These are phyloP conservation scores for Lolium rigidum DNA, from an alignment of 176 grass and related monocot species.

Conservation along the genomic window DNA sequence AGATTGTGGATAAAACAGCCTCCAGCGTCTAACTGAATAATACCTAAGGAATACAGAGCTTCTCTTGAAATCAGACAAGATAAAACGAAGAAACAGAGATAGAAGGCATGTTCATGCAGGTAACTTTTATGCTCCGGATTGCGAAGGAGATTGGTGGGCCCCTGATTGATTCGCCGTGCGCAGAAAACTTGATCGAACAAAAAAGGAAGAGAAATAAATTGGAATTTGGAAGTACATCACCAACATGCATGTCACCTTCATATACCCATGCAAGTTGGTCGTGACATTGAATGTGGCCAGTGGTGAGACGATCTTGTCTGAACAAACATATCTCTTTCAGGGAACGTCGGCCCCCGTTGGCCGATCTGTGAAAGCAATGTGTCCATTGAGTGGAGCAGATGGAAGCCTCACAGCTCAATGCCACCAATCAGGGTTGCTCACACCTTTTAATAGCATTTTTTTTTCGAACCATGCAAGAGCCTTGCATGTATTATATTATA, in stretches of 20 bases:
- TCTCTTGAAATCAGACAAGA: not conserved
- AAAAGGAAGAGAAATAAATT: not conserved
- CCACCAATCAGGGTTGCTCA: not conserved
- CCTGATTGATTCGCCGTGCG: not conserved
- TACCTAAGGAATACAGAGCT: not conserved
- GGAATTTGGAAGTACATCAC: slow-evolving; percentile 13
- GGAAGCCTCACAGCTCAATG: not conserved
- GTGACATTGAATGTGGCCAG: not conserved
- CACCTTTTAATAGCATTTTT: not conserved
- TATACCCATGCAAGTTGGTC: slow-evolving; percentile 9
- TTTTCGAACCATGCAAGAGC: no score
- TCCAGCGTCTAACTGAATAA: not conserved
- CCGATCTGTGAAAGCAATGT: not conserved
- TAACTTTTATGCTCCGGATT: not conserved
- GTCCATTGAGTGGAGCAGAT: not conserved
- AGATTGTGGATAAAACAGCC: not conserved
- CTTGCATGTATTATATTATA: no score
- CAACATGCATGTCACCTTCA: not conserved
- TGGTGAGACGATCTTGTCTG: not conserved
- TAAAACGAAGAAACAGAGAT: not conserved
- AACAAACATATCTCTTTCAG: slow-evolving; percentile 9
- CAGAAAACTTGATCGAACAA: not conserved
- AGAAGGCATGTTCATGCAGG: no score
- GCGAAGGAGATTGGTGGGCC: not conserved
- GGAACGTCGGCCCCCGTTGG: not conserved